phyloP scores from a whole-genome alignment of 345 rosid genomes.

The Populus alba region DNA sequence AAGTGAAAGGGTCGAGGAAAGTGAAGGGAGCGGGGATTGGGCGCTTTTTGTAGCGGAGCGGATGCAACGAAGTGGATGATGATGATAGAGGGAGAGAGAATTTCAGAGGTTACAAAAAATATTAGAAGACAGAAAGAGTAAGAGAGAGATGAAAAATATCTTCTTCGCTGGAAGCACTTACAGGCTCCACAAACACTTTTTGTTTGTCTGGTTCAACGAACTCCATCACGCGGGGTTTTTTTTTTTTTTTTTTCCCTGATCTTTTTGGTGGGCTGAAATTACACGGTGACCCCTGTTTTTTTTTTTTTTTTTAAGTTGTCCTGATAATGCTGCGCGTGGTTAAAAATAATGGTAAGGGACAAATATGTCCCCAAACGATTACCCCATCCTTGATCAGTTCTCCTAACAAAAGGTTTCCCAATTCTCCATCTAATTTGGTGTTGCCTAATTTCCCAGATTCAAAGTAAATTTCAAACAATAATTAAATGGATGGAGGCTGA shows the following conservation, averaged over 20 bases:
- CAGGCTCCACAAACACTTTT: conserved; percentile 6
- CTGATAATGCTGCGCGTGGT: neutral
- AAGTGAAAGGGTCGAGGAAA: neutral
- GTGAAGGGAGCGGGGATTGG: neutral
- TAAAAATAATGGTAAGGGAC: neutral
- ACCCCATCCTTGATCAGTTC: neutral
- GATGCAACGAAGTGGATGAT: conserved; percentile 1
- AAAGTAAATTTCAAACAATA: neutral
- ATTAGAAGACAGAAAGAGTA: neutral
- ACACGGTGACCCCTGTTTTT: neutral
- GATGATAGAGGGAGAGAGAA: neutral
- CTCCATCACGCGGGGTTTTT: neutral
- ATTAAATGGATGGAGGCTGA: neutral
- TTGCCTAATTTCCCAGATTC: no score
- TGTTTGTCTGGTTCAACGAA: conserved; percentile 19
- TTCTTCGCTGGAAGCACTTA: neutral
- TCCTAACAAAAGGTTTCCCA: neutral
- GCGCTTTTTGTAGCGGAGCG: conserved; percentile 12
- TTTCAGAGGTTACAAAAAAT: neutral
- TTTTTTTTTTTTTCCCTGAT: neutral
- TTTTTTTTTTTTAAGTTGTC: neutral
- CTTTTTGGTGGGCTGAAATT: neutral
- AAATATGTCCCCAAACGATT: neutral
- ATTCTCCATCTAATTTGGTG: neutral
- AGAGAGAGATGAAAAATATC: neutral